phyloP scores from a whole-genome alignment of 202 grass and related monocot genomes.

The Hordeum pubiflorum region DNA sequence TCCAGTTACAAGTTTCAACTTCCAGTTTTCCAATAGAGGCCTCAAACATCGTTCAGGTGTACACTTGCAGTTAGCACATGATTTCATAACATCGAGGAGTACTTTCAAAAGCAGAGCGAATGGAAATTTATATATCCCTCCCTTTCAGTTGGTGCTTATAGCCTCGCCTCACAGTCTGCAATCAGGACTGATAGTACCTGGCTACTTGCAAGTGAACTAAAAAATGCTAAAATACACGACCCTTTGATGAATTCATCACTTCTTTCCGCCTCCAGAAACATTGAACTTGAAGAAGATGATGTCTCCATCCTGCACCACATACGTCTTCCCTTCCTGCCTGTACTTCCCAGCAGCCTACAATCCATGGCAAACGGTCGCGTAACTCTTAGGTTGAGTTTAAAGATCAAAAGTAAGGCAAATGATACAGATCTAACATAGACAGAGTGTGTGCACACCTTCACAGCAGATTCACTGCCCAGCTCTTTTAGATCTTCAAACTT shows the following conservation, averaged over 20 bases:
- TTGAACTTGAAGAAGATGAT: slow-evolving; percentile 99
- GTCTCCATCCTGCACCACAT: slow-evolving; percentile 86
- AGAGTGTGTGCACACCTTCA: slow-evolving; percentile 45
- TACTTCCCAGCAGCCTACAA: slow-evolving; percentile 88
- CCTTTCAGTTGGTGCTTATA: background rate
- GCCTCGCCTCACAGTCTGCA: slow-evolving; percentile 3
- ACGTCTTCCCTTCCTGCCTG: slow-evolving; percentile 88
- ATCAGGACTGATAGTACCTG: background rate
- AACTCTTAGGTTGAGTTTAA: background rate
- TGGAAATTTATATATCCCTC: too few species aligned
- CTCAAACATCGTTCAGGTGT: too few species aligned
- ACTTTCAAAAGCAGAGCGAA: too few species aligned
- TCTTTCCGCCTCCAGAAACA: slow-evolving; percentile 90
- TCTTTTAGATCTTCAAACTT: slow-evolving; percentile 98
- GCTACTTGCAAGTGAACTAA: slow-evolving; percentile 12
- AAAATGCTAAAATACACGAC: slow-evolving; percentile 27
- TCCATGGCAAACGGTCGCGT: background rate
- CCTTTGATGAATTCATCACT: slow-evolving; percentile 39
- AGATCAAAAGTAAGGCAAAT: background rate
- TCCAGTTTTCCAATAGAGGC: too few species aligned
- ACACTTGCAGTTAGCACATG: too few species aligned
- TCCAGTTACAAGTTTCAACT: too few species aligned
- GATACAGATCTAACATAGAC: background rate
- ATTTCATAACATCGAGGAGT: too few species aligned
- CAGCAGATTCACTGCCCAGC: slow-evolving; percentile 69